phyloP scores from a whole-genome alignment of 768 basidiomycete species.

The Dacryopinax spathularia region DNA sequence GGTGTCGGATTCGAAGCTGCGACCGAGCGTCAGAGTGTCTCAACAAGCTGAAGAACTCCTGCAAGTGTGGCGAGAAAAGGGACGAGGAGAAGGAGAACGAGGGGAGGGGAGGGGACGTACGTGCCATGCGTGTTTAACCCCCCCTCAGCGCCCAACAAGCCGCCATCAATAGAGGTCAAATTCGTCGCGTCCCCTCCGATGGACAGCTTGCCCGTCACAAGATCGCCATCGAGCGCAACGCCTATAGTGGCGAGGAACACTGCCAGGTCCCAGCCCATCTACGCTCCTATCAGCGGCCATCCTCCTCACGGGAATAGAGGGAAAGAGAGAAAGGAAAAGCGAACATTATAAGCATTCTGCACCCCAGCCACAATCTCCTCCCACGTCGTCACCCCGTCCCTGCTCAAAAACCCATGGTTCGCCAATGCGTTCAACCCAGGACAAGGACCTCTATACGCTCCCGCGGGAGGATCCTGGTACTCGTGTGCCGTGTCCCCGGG shows the following conservation, averaged over 20 bases:
- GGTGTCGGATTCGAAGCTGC: constrained; percentile 11
- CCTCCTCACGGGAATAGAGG: no score
- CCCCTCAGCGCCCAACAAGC: not conserved
- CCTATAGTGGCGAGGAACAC: constrained; percentile 8
- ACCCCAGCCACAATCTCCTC: constrained; percentile 9
- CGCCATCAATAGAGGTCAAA: not conserved
- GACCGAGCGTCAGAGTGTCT: no score
- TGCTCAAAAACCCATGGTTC: constrained; percentile 4
- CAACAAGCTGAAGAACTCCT: no score
- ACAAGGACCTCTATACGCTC: constrained; percentile 11
- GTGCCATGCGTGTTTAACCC: not conserved
- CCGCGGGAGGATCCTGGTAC: constrained; percentile 10
- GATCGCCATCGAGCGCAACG: constrained; percentile 11
- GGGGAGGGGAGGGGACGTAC: not conserved
- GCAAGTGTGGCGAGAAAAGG: no score
- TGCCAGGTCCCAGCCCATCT: no score
- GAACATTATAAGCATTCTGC: constrained; percentile 11
- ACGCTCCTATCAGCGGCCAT: no score
- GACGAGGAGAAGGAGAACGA: not conserved
- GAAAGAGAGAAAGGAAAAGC: no score
- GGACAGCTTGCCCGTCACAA: constrained; percentile 8
- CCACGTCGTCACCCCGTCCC: constrained; percentile 10
- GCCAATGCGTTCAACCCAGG: constrained; percentile 2
- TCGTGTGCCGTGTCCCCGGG: constrained; percentile 5
- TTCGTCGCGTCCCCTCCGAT: constrained; percentile 12